Percentiles rank a stretch among this genome's conserved stretches.
These are phyloP conservation scores for Lophiotrema nucula DNA, from an alignment of 495 filamentous ascomycete species.

Conservation along the genomic window DNA sequence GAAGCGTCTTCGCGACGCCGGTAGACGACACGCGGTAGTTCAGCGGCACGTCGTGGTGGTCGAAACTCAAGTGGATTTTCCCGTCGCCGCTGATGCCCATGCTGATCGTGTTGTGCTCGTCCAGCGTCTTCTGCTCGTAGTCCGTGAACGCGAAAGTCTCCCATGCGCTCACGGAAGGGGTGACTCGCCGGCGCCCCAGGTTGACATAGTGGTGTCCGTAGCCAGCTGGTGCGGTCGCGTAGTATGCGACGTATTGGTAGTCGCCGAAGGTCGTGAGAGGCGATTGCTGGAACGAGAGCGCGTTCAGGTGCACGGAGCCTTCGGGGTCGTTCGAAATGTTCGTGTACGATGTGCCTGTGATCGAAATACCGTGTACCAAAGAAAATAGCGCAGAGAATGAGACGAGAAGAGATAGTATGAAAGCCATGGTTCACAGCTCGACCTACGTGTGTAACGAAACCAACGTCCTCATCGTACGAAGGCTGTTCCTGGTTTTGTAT, in stretches of 20 bases:
- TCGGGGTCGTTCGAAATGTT: constrained; percentile 19
- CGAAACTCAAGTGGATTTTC: constrained; percentile 21
- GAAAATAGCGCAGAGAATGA: background rate
- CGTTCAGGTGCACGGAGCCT: constrained; percentile 21
- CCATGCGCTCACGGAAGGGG: constrained; percentile 13
- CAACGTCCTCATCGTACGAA: background rate
- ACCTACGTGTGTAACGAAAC: background rate
- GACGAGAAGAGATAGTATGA: background rate
- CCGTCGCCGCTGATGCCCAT: constrained; percentile 22
- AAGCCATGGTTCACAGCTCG: too few species aligned
- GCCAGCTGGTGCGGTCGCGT: constrained; percentile 6
- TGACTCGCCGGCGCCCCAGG: constrained; percentile 10
- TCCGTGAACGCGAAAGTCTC: constrained; percentile 19
- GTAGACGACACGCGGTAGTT: constrained; percentile 17
- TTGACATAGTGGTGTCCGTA: constrained; percentile 25
- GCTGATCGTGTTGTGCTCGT: constrained; percentile 28
- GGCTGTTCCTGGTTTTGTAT: background rate
- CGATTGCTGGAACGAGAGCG: constrained; percentile 19
- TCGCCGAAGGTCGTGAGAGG: constrained; percentile 18
- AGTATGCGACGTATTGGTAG: constrained; percentile 26
- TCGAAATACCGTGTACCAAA: background rate
- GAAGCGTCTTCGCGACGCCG: constrained; percentile 17
- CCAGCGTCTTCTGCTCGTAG: constrained; percentile 25
- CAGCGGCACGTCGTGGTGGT: constrained; percentile 25
- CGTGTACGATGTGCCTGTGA: constrained; percentile 3